phyloP scores from a whole-genome alignment of 257 asterid species.

The Nicotiana obtusifolia region DNA sequence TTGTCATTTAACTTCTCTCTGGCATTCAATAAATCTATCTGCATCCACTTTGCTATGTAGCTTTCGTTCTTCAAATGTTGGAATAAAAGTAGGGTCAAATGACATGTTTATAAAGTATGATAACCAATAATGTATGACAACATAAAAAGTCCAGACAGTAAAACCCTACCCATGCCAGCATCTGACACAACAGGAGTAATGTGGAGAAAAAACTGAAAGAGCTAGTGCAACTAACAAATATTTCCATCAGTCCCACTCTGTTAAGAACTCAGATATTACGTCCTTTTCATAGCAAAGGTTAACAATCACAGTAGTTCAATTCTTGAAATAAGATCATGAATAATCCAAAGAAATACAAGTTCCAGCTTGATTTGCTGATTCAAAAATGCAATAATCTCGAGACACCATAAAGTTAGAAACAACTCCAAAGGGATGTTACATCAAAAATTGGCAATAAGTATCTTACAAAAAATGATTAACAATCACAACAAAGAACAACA shows the following conservation, averaged over 20 bases:
- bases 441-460: neutral
- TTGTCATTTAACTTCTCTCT: neutral
- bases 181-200: neutral
- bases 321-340: neutral
- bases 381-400: neutral
- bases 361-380: constrained; percentile 1
- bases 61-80: neutral
- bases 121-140: neutral
- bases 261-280: neutral
- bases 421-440: neutral
- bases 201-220: neutral
- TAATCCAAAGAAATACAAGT: neutral
- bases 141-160: neutral
- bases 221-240: neutral
- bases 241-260: neutral
- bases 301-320: neutral
- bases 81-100: neutral
- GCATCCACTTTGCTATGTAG: neutral
- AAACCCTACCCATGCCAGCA: neutral
- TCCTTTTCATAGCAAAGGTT: neutral
- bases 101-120: neutral
- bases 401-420: neutral
- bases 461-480: neutral
- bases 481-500: neutral
- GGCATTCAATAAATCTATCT: neutral